These are phyloP conservation scores for Lachnellula hyalina DNA, from an alignment of 2,329 filamentous ascomycete genomes.

Conservation along the genomic window DNA sequence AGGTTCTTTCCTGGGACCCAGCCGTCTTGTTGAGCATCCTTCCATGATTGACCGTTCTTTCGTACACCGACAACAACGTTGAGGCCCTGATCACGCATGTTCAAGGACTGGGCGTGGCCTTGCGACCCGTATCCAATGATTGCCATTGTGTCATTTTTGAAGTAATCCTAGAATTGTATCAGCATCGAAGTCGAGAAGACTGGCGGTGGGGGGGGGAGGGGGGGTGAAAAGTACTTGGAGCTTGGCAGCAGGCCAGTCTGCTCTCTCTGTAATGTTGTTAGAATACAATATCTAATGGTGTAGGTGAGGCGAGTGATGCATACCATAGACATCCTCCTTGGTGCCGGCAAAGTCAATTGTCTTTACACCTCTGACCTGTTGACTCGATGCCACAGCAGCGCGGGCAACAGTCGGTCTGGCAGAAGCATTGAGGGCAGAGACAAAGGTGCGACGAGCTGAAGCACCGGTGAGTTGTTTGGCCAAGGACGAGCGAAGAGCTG, in stretches of 20 bases:
- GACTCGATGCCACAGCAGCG: conserved; percentile 42
- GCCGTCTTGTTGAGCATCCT: conserved; percentile 93
- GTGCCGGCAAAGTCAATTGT: conserved; percentile 94
- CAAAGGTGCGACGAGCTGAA: conserved; percentile 57
- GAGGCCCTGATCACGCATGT: conserved; percentile 98
- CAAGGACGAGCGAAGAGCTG: conserved; percentile 55
- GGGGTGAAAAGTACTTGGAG: conserved; percentile 65
- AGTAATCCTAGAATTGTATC: conserved; percentile 69
- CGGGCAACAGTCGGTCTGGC: conserved; percentile 47
- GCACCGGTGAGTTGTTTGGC: conserved; percentile 55
- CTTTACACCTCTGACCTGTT: conserved; percentile 80
- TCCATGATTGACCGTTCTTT: conserved; percentile 97
- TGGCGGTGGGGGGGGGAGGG: conserved; percentile 10
- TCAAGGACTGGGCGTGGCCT: conserved; percentile 98
- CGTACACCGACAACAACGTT: conserved; percentile 99
- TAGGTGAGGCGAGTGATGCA: conserved; percentile 27
- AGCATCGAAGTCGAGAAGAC: conserved; percentile 9
- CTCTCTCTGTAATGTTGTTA: conserved; percentile 63
- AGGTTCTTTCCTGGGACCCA: conserved; percentile 99
- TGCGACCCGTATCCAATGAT: conserved; percentile 98
- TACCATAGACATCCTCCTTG: conserved; percentile 93
- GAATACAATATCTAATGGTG: background rate
- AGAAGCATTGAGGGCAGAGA: conserved; percentile 52
- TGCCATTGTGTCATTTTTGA: conserved; percentile 99
- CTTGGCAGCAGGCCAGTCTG: conserved; percentile 98